Evolutionary conservation across 805 yeast species (phyloP).

Genomic region (Dipodascus albidus): DNA sequence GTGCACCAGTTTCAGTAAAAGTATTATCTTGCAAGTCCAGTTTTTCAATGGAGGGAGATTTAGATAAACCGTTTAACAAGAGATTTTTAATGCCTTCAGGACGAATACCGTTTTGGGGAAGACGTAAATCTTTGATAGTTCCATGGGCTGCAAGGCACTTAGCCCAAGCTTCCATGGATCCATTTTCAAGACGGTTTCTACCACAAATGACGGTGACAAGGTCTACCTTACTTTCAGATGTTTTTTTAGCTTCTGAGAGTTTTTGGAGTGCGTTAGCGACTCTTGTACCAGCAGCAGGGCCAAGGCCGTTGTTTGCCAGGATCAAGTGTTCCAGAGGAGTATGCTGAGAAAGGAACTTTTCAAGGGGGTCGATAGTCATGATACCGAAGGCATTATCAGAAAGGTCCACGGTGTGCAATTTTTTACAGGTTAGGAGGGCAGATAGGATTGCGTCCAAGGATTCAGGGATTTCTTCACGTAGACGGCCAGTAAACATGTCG

Average conservation of each 20-base stretch:
- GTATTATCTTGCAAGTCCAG: constrained; percentile 95
- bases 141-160: constrained; percentile 75
- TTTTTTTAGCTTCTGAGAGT: constrained; percentile 53
- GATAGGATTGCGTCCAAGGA: constrained; percentile 65
- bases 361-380: constrained; percentile 85
- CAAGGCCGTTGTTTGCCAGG: constrained; percentile 92
- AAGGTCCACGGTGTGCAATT: constrained; percentile 63
- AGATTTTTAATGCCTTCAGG: constrained; percentile 80
- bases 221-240: constrained; percentile 32
- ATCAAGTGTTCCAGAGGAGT: constrained; percentile 74
- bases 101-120: constrained; percentile 95
- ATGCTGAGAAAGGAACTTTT: constrained; percentile 63
- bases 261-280: constrained; percentile 77
- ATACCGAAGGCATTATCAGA: constrained; percentile 96
- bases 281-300: constrained; percentile 94
- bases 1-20: constrained; percentile 59
- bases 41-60: constrained; percentile 47
- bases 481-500: constrained; percentile 89
- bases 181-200: constrained; percentile 92
- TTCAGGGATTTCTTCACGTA: constrained; percentile 87
- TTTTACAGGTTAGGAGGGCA: constrained; percentile 55
- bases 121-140: constrained; percentile 57
- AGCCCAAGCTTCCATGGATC: constrained; percentile 77
- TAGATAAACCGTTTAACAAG: constrained; percentile 57
- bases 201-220: constrained; percentile 91